phyloP scores from a whole-genome alignment of 2,329 filamentous ascomycete species.

The Xylaria sp. region DNA sequence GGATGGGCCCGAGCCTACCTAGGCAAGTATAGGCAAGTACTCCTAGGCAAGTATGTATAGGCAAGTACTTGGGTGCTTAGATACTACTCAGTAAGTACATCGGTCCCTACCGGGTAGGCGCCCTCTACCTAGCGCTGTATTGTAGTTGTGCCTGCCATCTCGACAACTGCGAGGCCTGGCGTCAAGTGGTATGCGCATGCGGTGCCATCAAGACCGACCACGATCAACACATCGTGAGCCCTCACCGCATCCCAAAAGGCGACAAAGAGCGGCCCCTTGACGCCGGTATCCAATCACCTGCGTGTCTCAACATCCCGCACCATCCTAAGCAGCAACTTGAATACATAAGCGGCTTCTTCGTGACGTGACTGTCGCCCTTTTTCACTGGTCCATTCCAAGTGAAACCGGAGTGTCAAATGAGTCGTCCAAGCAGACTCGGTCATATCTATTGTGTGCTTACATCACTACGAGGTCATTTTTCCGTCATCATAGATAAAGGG shows the following conservation, averaged over 20 bases:
- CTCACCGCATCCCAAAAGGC: constrained; percentile 18
- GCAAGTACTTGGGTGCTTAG: no score
- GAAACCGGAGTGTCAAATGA: constrained; percentile 21
- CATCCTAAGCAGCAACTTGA: not conserved
- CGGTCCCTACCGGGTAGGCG: constrained; percentile 13
- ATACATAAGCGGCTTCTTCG: constrained; percentile 1
- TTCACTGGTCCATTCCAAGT: constrained; percentile 8
- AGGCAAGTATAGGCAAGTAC: no score
- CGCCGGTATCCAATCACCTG: constrained; percentile 17
- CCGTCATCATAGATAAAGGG: not conserved
- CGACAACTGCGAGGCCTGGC: no score
- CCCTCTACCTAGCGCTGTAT: no score
- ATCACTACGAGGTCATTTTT: constrained; percentile 13
- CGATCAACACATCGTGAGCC: constrained; percentile 23
- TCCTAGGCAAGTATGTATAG: no score
- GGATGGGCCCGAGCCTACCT: not conserved
- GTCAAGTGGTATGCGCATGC: no score
- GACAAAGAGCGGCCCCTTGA: not conserved
- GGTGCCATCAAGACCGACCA: constrained; percentile 4
- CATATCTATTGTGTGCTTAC: constrained; percentile 11
- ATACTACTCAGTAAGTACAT: no score
- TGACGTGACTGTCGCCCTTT: constrained; percentile 13
- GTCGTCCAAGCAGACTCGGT: constrained; percentile 2
- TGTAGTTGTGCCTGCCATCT: no score
- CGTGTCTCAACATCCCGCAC: not conserved